phyloP scores from a whole-genome alignment of 1,284 basidiomycete species.

The Apiotrichum sp. region DNA sequence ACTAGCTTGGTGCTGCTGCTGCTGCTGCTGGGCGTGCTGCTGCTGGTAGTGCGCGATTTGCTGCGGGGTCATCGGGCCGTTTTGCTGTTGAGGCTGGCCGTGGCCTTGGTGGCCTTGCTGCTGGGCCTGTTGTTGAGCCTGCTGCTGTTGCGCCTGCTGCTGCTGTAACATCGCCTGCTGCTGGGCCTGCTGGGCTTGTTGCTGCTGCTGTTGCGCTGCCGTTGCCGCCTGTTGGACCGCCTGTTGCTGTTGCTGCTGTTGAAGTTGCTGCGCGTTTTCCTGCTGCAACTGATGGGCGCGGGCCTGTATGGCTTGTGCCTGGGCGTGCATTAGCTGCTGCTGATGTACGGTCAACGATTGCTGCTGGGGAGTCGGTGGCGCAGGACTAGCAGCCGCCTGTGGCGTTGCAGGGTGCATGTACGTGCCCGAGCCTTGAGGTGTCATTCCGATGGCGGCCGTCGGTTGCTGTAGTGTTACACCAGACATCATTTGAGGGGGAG shows the following conservation, averaged over 20 bases:
- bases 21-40: constrained; percentile 14
- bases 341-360: constrained; percentile 19
- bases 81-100: constrained; percentile 8
- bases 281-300: constrained; percentile 13
- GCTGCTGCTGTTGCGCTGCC: constrained; percentile 14
- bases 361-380: constrained; percentile 24
- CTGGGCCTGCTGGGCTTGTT: constrained; percentile 12
- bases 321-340: constrained; percentile 20
- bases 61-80: constrained; percentile 10
- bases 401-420: constrained; percentile 19
- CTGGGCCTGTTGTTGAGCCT: constrained; percentile 20
- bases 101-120: constrained; percentile 19
- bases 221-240: constrained; percentile 12
- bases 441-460: constrained; percentile 11
- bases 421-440: constrained; percentile 6
- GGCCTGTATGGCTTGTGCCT: constrained; percentile 10
- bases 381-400: constrained; percentile 17
- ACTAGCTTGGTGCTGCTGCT: constrained; percentile 6
- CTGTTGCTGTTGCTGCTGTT: constrained; percentile 12
- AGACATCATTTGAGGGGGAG: constrained; percentile 31
- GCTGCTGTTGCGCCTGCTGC: constrained; percentile 16
- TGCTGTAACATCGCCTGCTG: constrained; percentile 13
- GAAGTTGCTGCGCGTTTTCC: constrained; percentile 11
- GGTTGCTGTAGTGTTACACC: constrained; percentile 32
- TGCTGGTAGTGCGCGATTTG: constrained; percentile 11